phyloP scores from a whole-genome alignment of 305 asterid species.

The Striga hermonthica region DNA sequence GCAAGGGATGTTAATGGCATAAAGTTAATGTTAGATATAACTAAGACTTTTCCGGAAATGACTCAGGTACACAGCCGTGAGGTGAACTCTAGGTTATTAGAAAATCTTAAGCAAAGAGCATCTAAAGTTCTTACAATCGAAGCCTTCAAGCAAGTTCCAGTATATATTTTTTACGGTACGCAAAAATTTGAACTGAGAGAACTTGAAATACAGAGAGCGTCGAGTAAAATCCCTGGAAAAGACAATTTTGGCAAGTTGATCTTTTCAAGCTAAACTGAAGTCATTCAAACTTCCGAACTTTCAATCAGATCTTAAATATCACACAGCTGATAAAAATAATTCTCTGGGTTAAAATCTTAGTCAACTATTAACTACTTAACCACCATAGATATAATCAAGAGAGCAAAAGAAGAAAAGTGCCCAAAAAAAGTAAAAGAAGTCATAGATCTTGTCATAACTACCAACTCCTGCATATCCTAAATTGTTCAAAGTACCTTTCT shows the following conservation, averaged over 20 bases:
- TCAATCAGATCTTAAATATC: conserved; percentile 1
- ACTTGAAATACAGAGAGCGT: background rate
- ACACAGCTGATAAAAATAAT: too few relatives aligned
- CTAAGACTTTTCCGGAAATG: background rate
- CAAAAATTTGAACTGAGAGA: background rate
- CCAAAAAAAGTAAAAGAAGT: too few relatives aligned
- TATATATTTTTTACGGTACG: background rate
- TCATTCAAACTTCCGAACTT: background rate
- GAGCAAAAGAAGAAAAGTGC: too few relatives aligned
- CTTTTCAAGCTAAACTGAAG: background rate
- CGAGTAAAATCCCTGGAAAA: conserved; percentile 7
- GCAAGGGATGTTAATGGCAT: background rate
- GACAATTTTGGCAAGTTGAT: conserved; percentile 3
- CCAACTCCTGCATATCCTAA: too few relatives aligned
- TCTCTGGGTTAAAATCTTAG: too few relatives aligned
- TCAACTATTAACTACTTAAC: too few relatives aligned
- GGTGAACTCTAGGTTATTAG: conserved; percentile 3
- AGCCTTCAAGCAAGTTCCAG: conserved; percentile 16
- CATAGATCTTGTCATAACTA: too few relatives aligned
- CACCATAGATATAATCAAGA: too few relatives aligned
- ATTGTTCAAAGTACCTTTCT: too few relatives aligned
- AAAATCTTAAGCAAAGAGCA: background rate
- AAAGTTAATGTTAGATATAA: background rate
- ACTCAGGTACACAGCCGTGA: conserved; percentile 15
- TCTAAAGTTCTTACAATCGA: conserved; percentile 14